Base-by-base conservation (phyloP, 2,329 filamentous ascomycete species). In the Colletotrichum sp. region DNA sequence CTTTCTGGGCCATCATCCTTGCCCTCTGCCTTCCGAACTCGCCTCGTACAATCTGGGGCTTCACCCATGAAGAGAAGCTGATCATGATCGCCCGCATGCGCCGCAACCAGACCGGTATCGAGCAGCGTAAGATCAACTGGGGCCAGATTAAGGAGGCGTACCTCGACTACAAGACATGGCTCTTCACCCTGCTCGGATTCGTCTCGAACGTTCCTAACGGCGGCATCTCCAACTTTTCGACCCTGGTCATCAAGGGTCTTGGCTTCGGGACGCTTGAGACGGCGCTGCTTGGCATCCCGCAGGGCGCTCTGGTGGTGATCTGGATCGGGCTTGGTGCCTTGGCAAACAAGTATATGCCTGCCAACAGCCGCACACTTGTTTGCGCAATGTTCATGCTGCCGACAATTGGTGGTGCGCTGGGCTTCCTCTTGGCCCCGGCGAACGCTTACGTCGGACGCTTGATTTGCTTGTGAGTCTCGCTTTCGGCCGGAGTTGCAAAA, bases 171-270 rank as follows among this genome's bases (percentile, higher is more conserved):
- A 92, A 92, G 81, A 86, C 90, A 0, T 92, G 90, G 82, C 84
- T 92, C 19, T 91, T 92, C 78, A 91, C 90, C 39, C 68, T 88
- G 4, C 82, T 92, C 0, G 90, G 89, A 0, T 83, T 88, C 39
- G 87, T 91, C 72, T 86, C 86, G 76, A 91, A 91, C 78, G 83
- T 89, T 3, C 87, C 87, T 3, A 93, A 92, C 68, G 91, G 91
- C 6, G 91, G 90, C 34, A 91, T 92, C 71, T 88, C 87, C 34
- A 92, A 91, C 77, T 93, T 93, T 70, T 89, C 88, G 19, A 85
- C 90, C 0, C 86, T 93, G n/a, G 91, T 93, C 74, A 91, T 92
- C 78, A 80, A 89, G 75, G 90, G 90, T 0, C 88, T 92, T 34
- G 90, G 91, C 8, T 91, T 91, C 78, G 77, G 82, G 16, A 83